Base-by-base conservation (phyloP, 2,329 filamentous ascomycete species). In the Ceratocystis colombiana region DNA sequence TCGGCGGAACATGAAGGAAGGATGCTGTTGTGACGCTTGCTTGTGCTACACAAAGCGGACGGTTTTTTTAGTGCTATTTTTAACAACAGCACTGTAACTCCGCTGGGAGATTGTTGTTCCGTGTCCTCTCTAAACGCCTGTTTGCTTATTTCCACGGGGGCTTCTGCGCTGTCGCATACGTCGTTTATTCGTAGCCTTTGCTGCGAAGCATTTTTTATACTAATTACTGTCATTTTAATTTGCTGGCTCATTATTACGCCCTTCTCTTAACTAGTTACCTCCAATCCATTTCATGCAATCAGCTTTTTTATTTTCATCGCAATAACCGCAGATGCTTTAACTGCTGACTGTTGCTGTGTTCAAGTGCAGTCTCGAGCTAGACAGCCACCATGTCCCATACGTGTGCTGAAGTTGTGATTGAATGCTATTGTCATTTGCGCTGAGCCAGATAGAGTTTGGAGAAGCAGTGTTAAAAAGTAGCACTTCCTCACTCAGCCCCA, bases 231-330 rank as follows among this genome's bases (percentile, higher is more conserved):
- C 37, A 15, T 4, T 41, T 33, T 5, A 4, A 15, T 41, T 41
- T 3, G 12, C 1, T 4, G 0, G 2, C 12, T 0, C 0, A 41
- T 12, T 15, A 2, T 53, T 5, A 15, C 3, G 12, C 12, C 1
- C 12, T 25, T 15, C 15, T 6, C 1, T 1, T 28, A 4, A 3
- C 15, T 5, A 25, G 20, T 10, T 25, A 53, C 4, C 15, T 53
- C 10, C 22, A 10, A 4, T 53, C 3, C 2, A 41, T 4, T 12
- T 41, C 20, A 10, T 53, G 22, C 12, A 41, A 1, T 41, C 3
- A 1, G 4, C 10, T 15, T 5, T 1, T 53, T 53, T 28, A 50
- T 22, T 8, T 1, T 22, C 30, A 48, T 22, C 17, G 46, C 17
- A 4, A 20, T 2, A 5, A 48, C n/a, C 37, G 1, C 37, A 10